These are phyloP conservation scores for Litchi chinensis DNA, from an alignment of 345 rosid species.

Conservation along the genomic window DNA sequence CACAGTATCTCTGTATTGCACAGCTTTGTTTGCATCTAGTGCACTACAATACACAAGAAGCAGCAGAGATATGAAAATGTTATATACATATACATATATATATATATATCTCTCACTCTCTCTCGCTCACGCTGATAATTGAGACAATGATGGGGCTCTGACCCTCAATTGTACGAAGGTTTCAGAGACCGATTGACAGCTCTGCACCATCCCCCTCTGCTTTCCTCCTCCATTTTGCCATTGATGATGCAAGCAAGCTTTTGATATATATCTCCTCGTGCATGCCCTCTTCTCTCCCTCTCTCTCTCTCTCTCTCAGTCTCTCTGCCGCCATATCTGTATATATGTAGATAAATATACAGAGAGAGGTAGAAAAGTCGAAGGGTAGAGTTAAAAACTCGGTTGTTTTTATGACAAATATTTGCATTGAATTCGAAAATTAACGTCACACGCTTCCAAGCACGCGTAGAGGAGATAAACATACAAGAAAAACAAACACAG, in stretches of 20 bases:
- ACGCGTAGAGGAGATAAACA: slow-evolving; percentile 38
- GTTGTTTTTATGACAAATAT: not conserved
- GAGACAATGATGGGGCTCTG: slow-evolving; percentile 68
- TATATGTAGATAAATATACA: too few species aligned
- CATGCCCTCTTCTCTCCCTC: too few species aligned
- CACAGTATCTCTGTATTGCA: not conserved
- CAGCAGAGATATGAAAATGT: not conserved
- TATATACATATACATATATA: too few species aligned
- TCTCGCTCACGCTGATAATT: slow-evolving; percentile 29
- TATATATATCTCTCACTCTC: not conserved
- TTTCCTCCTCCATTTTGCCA: slow-evolving; percentile 11
- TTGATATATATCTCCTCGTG: not conserved
- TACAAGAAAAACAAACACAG: not conserved
- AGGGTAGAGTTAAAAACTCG: slow-evolving; percentile 15
- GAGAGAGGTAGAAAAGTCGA: not conserved
- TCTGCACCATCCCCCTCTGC: slow-evolving; percentile 26
- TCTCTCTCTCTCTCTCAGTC: slow-evolving; percentile 13
- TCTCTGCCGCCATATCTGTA: slow-evolving; percentile 43
- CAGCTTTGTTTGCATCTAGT: not conserved
- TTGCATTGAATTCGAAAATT: slow-evolving; percentile 47
- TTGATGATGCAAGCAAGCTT: slow-evolving; percentile 24
- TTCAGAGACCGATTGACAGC: slow-evolving; percentile 39
- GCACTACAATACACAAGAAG: not conserved
- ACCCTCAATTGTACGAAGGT: slow-evolving; percentile 40
- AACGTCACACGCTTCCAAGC: slow-evolving; percentile 60